Conservation (phyloP, 805 yeast species). For the Kregervanrija delftensis region DNA sequence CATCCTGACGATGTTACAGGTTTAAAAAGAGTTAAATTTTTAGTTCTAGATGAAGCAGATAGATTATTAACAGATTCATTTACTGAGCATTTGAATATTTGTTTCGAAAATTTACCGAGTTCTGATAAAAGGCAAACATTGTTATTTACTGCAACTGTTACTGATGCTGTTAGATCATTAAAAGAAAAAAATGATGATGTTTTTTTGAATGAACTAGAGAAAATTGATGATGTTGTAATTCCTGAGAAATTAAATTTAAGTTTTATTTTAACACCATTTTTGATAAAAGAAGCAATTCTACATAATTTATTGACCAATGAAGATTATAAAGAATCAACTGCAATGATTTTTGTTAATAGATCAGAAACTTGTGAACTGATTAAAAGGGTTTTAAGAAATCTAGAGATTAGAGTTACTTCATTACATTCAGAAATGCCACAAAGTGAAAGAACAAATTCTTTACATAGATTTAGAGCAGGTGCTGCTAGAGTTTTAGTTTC, state of each 20-base stretch:
- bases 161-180: conserved; percentile 81
- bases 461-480: conserved; percentile 88
- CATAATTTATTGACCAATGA: conserved; percentile 59
- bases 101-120: conserved; percentile 66
- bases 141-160: conserved; percentile 91
- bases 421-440: conserved; percentile 95
- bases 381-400: conserved; percentile 62
- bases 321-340: conserved; percentile 57
- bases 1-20: conserved; percentile 87
- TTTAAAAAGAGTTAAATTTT: conserved; percentile 64
- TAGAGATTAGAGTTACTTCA: conserved; percentile 80
- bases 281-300: conserved; percentile 85
- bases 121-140: conserved; percentile 76
- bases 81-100: conserved; percentile 66
- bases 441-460: conserved; percentile 79
- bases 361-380: conserved; percentile 86
- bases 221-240: conserved; percentile 67
- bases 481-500: conserved; percentile 92
- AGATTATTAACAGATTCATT: conserved; percentile 79
- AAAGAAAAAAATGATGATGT: conserved; percentile 57
- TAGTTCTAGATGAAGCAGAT: conserved; percentile 96
- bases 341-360: conserved; percentile 85
- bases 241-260: conserved; percentile 63
- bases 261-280: conserved; percentile 75
- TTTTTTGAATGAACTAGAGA: conserved; percentile 69